Conservation (phyloP, 2,329 filamentous ascomycete species). For the Colletotrichum filicis region DNA sequence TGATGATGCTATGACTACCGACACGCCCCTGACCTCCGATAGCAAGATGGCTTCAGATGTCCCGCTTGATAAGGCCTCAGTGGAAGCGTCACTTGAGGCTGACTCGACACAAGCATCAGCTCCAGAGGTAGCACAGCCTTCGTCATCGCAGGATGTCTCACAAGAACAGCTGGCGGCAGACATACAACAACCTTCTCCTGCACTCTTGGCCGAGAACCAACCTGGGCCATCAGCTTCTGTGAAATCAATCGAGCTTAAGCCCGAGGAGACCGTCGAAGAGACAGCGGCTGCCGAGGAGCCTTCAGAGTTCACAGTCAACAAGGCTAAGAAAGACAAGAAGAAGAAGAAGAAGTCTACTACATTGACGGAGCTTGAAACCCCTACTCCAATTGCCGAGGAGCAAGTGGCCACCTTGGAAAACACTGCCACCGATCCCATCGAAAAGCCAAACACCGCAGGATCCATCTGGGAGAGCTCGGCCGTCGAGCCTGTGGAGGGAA, state of each 20-base stretch:
- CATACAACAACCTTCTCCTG: background rate
- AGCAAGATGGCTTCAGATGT: background rate
- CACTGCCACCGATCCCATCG: too few relatives aligned
- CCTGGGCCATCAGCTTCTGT: background rate
- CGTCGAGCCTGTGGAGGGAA: background rate
- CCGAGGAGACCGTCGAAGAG: background rate
- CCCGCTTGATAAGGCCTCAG: background rate
- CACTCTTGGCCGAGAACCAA: background rate
- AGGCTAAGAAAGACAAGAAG: slow-evolving; percentile 46
- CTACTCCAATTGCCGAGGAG: background rate
- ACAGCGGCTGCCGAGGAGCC: background rate
- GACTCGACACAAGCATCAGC: background rate
- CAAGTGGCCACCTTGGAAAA: background rate
- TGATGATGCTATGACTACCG: background rate
- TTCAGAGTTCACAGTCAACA: slow-evolving; percentile 34
- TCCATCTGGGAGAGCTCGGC: background rate
- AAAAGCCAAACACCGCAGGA: background rate
- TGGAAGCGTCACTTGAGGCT: background rate
- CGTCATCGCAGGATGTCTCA: background rate
- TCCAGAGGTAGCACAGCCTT: background rate
- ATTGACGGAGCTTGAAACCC: slow-evolving; percentile 10
- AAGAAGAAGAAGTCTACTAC: slow-evolving; percentile 37
- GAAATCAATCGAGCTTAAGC: background rate
- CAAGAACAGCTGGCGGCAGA: background rate
- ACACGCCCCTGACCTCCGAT: background rate